A percentile compares a stretch with the other conserved stretches of the same genome.
These are phyloP conservation scores for Agastache rugosa DNA, from an alignment of 257 asterid genomes.

Conservation along the genomic window DNA sequence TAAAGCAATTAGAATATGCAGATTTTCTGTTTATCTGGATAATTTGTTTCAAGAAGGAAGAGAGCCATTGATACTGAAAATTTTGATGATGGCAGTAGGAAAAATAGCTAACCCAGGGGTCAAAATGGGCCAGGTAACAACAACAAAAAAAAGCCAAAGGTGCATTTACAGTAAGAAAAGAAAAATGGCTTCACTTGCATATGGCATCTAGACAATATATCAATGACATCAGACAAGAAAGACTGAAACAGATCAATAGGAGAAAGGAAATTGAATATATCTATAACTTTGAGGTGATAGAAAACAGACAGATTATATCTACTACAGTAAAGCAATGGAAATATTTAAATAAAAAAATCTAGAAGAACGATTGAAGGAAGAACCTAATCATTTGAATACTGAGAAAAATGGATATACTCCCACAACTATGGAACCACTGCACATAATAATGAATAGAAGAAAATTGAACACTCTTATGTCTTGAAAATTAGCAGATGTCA, in stretches of 20 bases:
- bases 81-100: background rate
- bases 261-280: background rate
- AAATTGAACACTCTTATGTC: background rate
- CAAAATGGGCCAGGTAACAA: background rate
- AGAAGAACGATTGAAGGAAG: background rate
- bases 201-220: slow-evolving; percentile 6
- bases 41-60: slow-evolving; percentile 5
- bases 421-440: background rate
- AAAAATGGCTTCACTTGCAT: background rate
- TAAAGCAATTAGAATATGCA: too few species aligned
- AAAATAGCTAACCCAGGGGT: background rate
- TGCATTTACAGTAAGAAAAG: background rate
- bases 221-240: background rate
- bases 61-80: background rate
- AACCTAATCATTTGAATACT: background rate
- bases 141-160: background rate
- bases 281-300: background rate
- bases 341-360: background rate
- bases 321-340: background rate
- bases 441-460: background rate
- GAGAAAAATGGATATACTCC: background rate
- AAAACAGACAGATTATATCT: background rate
- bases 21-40: background rate
- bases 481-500: slow-evolving; percentile 5
- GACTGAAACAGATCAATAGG: background rate